A percentile compares a stretch with the other conserved stretches of the same genome.
Conservation (phyloP, 2,329 filamentous ascomycete species). For the Diaporthe sp. region DNA sequence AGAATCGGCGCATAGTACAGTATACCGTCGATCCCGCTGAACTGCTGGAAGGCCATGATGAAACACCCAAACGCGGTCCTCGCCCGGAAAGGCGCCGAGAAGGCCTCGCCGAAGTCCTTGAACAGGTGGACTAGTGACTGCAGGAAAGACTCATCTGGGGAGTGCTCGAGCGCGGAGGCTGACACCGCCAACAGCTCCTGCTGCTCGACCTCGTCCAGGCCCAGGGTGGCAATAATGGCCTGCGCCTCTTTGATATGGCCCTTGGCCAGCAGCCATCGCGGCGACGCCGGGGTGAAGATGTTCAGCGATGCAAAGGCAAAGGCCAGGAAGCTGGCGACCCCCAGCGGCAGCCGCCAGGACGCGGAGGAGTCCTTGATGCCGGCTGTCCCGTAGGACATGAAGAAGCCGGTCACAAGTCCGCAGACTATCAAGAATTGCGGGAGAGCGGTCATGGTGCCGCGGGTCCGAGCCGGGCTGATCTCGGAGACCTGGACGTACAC, state of each 20-base stretch:
- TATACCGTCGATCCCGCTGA: conserved; percentile 70
- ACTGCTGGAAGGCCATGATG: conserved; percentile 68
- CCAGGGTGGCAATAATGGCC: conserved; percentile 50
- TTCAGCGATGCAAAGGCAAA: conserved; percentile 44
- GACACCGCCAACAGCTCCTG: conserved; percentile 49
- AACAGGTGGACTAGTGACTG: conserved; percentile 27
- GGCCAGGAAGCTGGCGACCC: conserved; percentile 49
- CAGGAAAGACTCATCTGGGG: conserved; percentile 41
- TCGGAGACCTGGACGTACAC: conserved; percentile 62
- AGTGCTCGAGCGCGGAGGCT: conserved; percentile 38
- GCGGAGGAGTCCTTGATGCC: conserved; percentile 53
- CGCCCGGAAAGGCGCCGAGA: conserved; percentile 51
- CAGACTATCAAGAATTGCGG: conserved; percentile 64
- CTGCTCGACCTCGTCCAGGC: conserved; percentile 54
- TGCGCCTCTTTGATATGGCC: conserved; percentile 56
- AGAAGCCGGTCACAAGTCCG: conserved; percentile 66
- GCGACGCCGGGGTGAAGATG: conserved; percentile 59
- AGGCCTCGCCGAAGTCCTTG: conserved; percentile 36
- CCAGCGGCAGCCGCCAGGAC: conserved; percentile 67
- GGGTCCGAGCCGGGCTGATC: conserved; percentile 62
- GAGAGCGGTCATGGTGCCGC: conserved; percentile 62
- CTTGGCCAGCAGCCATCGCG: conserved; percentile 63
- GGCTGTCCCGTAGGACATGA: conserved; percentile 68
- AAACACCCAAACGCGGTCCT: conserved; percentile 65
- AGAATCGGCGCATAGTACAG: conserved; percentile 67